These are phyloP conservation scores for Ceriops tagal DNA, from an alignment of 345 rosid genomes.

Conservation along the genomic window DNA sequence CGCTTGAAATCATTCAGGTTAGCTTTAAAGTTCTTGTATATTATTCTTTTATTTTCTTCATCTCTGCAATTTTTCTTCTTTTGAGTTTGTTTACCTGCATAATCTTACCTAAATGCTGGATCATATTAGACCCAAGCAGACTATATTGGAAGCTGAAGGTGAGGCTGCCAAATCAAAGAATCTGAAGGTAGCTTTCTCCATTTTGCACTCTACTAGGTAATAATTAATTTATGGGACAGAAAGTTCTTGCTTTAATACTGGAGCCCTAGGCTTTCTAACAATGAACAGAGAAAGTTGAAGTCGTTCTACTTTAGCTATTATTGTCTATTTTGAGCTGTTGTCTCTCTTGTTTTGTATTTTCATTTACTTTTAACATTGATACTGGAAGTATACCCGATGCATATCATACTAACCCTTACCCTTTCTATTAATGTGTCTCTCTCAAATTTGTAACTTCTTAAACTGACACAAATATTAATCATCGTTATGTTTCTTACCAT, in stretches of 20 bases:
- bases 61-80: not conserved
- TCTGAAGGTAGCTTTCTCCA: constrained; percentile 40
- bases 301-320: not conserved
- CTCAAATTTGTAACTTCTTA: not conserved
- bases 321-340: not conserved
- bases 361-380: not conserved
- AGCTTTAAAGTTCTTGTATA: constrained; percentile 9
- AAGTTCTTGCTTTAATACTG: not conserved
- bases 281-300: not conserved
- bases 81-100: not conserved
- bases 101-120: constrained; percentile 26
- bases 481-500: not conserved
- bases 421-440: not conserved
- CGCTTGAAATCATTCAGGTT: constrained; percentile 83
- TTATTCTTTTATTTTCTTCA: not conserved
- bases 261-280: not conserved
- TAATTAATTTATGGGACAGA: not conserved
- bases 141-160: constrained; percentile 96
- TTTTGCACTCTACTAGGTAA: not conserved
- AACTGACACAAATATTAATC: not conserved
- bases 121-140: constrained; percentile 82
- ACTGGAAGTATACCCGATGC: not conserved
- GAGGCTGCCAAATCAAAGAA: constrained; percentile 78
- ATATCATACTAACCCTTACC: not conserved
- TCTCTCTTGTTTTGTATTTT: not conserved